A percentile compares a stretch with the other conserved stretches of the same genome.
These are phyloP conservation scores for Cladosporium phlei DNA, from an alignment of 2,329 filamentous ascomycete genomes.

Conservation along the genomic window DNA sequence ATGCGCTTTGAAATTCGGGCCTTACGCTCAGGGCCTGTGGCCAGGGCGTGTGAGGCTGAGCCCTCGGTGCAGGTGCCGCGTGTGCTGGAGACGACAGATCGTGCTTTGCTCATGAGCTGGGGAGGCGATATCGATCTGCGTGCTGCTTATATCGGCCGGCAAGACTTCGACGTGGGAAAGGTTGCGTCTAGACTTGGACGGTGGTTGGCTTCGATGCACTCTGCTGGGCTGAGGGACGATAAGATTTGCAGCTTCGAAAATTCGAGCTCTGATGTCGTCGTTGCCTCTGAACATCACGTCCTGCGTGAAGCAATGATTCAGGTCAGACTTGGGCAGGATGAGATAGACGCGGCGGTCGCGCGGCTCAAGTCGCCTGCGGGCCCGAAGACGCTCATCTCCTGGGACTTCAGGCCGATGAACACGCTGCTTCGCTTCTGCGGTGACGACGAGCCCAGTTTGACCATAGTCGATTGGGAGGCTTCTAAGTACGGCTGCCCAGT, in stretches of 20 bases:
- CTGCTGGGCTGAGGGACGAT: background rate
- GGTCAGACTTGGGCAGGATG: background rate
- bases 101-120: slow-evolving; percentile 14
- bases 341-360: background rate
- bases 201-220: background rate
- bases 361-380: background rate
- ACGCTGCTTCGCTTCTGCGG: background rate
- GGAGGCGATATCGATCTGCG: slow-evolving; percentile 8
- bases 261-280: background rate
- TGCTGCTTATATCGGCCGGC: background rate
- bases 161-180: slow-evolving; percentile 4
- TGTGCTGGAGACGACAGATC: slow-evolving; percentile 7
- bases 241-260: background rate
- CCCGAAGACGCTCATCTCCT: background rate
- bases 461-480: slow-evolving; percentile 14
- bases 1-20: slow-evolving; percentile 13
- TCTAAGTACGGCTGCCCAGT: slow-evolving; percentile 7
- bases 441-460: background rate
- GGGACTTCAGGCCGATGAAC: slow-evolving; percentile 2
- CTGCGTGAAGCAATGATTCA: background rate
- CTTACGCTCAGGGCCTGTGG: background rate
- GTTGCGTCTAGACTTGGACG: background rate
- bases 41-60: slow-evolving; percentile 7
- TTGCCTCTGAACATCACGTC: background rate
- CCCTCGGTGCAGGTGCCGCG: slow-evolving; percentile 9